A percentile compares a stretch with the other conserved stretches of the same genome.
Conservation (phyloP, 495 filamentous ascomycete species). For the Penicillium coffeae region DNA sequence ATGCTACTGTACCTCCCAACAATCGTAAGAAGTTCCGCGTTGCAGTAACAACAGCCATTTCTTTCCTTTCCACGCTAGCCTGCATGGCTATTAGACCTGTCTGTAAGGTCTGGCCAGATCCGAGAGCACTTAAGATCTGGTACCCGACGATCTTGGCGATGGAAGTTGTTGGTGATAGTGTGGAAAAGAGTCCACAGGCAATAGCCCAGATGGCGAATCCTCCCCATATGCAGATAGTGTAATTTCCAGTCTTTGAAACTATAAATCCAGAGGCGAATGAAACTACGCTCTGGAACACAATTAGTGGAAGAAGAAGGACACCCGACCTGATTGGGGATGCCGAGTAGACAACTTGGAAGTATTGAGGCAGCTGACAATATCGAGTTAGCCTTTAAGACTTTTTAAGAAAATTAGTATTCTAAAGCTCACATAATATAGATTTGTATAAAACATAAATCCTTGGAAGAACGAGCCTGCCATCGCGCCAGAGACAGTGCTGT, state of each 20-base stretch:
- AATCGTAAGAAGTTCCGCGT: constrained; percentile 4
- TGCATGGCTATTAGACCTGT: constrained; percentile 3
- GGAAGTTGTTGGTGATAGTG: constrained; percentile 1
- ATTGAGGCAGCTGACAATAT: constrained; percentile 18
- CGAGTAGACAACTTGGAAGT: constrained; percentile 33
- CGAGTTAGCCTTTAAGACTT: constrained; percentile 2
- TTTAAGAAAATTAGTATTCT: not conserved
- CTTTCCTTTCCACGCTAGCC: constrained; percentile 1
- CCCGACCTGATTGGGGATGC: constrained; percentile 45
- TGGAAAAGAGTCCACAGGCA: constrained; percentile 5
- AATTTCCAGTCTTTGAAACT: constrained; percentile 5
- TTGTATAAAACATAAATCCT: constrained; percentile 5
- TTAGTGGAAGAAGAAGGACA: constrained; percentile 51
- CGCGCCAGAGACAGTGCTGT: constrained; percentile 4
- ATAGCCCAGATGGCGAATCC: constrained; percentile 4
- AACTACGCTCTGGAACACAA: constrained; percentile 37
- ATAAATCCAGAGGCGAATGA: constrained; percentile 40
- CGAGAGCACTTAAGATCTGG: constrained; percentile 3
- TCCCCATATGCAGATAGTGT: constrained; percentile 1
- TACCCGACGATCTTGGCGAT: not conserved
- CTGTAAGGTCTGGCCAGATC: constrained; percentile 4
- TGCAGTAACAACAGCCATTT: constrained; percentile 7
- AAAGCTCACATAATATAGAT: constrained; percentile 5
- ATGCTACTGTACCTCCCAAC: constrained; percentile 2
- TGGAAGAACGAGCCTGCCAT: not conserved